Base-by-base conservation (phyloP, 1,139 yeast genomes). In the Yamadazyma kanchanaburiensis region DNA sequence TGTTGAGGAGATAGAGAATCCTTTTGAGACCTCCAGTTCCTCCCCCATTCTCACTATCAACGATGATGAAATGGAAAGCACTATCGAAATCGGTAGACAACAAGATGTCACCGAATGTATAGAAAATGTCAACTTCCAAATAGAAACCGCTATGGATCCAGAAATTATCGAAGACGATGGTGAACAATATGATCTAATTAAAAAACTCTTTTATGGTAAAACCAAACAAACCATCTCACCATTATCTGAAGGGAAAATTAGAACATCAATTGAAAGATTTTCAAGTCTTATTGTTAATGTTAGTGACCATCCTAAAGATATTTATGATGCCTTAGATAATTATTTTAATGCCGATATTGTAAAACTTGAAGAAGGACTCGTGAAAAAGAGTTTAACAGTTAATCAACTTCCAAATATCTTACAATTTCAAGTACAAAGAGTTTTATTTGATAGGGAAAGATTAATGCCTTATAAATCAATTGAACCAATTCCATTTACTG, bases 81-180 rank as follows among this genome's bases (percentile, higher is more conserved):
- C 91, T 0, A 67, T 81, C 29, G 91, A 82, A 43, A 71, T 85
- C 39, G 96, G 96, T 3, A 71, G 95, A 43, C 98, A 91, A 53
- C 98, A 91, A 53, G 98, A 91, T 62, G 97, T 91, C 12, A 87
- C 96, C 0, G 98, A 91, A 53, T 89, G 97, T 56, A 88, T 91
- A 47, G 95, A 89, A 34, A 91, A 91, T 54, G 96, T 91, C 4
- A 67, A 89, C n/a, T 85, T 81, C 42, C 97, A 89, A 53, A 64
- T 89, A 18, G 96, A 89, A 50, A 86, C 95, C n/a, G 94, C 96
- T 0, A 67, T 84, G 38, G 77, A 75, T 27, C 95, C 96, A 0
- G 65, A 66, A 10, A 53, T 55, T 2, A 60, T 83, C 21, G 85
- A 79, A 32, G 77, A 72, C 3, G 94, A 84, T 46, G 80, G 85